Evolutionary conservation across 371 early-diverging fungal genomes (phyloP).

Genomic region (Syncephalastrum racemosum): DNA sequence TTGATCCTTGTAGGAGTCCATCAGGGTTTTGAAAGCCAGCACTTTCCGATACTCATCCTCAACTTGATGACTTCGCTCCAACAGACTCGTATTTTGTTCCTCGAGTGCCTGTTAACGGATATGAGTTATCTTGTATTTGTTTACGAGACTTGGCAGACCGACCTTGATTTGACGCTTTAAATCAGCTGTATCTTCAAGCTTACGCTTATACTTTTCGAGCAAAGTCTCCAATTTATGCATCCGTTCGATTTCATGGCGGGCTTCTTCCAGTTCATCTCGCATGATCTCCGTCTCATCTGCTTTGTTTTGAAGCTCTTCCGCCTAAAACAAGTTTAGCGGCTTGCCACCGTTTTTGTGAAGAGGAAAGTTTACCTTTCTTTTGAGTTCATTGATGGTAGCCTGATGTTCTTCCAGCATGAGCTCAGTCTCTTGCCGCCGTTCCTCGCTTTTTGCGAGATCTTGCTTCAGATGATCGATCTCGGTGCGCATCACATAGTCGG

Average conservation of each 20-base stretch:
- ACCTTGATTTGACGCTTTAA: conserved; percentile 79
- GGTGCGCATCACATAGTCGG: conserved; percentile 81
- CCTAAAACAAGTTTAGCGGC: conserved; percentile 29
- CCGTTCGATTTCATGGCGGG: conserved; percentile 82
- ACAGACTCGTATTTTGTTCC: conserved; percentile 74
- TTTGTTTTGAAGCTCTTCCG: conserved; percentile 61
- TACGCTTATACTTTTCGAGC: conserved; percentile 91
- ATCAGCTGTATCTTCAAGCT: conserved; percentile 85
- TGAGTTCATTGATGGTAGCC: conserved; percentile 62
- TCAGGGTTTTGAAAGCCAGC: conserved; percentile 70
- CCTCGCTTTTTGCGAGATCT: conserved; percentile 84
- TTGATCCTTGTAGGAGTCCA: conserved; percentile 88
- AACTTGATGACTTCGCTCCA: conserved; percentile 72
- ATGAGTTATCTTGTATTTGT: background rate
- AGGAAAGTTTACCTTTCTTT: conserved; percentile 56
- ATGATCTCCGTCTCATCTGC: conserved; percentile 74
- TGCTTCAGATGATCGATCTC: conserved; percentile 88
- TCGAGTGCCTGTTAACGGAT: conserved; percentile 56
- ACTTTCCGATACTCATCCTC: conserved; percentile 90
- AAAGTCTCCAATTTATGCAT: conserved; percentile 85
- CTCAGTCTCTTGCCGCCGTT: conserved; percentile 73
- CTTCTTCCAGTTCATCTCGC: conserved; percentile 86
- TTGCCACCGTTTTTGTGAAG: background rate
- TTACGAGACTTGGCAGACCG: background rate
- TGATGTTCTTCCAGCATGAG: conserved; percentile 58